Evolutionary conservation across 176 grass and related monocot species (phyloP).

Genomic region (Zizania latifolia): DNA sequence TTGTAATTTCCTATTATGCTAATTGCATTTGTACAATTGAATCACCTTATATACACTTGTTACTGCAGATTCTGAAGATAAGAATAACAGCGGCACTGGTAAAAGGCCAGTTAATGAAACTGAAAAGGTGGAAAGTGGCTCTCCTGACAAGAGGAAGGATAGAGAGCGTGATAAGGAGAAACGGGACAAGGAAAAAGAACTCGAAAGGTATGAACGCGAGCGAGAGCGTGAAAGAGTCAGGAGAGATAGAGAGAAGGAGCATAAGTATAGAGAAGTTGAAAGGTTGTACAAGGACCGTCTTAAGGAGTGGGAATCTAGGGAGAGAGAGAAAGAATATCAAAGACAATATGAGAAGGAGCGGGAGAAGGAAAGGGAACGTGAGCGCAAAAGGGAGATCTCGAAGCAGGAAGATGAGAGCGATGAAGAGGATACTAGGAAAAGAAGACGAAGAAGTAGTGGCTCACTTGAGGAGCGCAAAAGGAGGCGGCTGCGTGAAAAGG

Average conservation of each 20-base stretch:
- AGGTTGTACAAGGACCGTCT: constrained; percentile 64
- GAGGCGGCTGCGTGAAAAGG: constrained; percentile 80
- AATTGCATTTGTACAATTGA: constrained; percentile 17
- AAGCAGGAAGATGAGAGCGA: constrained; percentile 92
- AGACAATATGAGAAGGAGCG: constrained; percentile 66
- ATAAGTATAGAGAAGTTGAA: constrained; percentile 69
- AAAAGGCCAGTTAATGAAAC: constrained; percentile 56
- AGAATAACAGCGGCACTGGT: constrained; percentile 52
- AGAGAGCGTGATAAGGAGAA: constrained; percentile 69
- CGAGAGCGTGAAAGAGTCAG: constrained; percentile 74
- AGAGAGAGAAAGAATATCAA: constrained; percentile 89
- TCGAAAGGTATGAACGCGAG: constrained; percentile 74
- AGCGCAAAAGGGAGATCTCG: constrained; percentile 71
- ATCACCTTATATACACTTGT: constrained; percentile 1
- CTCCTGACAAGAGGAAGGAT: constrained; percentile 71
- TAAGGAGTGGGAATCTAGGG: constrained; percentile 93
- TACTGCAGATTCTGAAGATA: constrained; percentile 65
- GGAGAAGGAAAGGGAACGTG: constrained; percentile 78
- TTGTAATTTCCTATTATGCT: neutral
- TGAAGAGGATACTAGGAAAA: constrained; percentile 87
- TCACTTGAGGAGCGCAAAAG: constrained; percentile 65
- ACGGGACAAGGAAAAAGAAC: constrained; percentile 67
- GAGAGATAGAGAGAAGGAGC: constrained; percentile 88
- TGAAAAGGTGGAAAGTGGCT: constrained; percentile 58
- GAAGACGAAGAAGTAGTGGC: constrained; percentile 55